phyloP scores from a whole-genome alignment of 257 asterid species.

The Nicotiana obtusifolia region DNA sequence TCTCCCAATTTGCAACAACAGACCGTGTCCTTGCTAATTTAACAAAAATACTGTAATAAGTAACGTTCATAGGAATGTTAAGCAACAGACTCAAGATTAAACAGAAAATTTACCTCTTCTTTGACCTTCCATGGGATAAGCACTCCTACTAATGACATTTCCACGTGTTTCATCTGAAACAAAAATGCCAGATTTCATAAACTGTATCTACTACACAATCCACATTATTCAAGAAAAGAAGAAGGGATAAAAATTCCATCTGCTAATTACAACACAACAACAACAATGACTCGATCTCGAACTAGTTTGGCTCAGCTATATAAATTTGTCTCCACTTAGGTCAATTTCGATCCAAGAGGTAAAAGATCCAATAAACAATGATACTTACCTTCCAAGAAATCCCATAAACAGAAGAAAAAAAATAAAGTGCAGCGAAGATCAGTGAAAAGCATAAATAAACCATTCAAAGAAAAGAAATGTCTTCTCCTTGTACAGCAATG shows the following conservation, averaged over 20 bases:
- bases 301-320: not conserved
- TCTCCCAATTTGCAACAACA: slow-evolving; percentile 60
- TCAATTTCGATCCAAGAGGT: not conserved
- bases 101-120: slow-evolving; percentile 48
- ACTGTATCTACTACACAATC: slow-evolving; percentile 2
- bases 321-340: not conserved
- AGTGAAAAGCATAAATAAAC: not conserved
- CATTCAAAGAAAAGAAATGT: not conserved
- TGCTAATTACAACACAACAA: not conserved
- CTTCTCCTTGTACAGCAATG: slow-evolving; percentile 3
- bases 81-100: not conserved
- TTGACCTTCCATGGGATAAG: slow-evolving; percentile 49
- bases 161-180: slow-evolving; percentile 50
- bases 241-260: not conserved
- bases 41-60: slow-evolving; percentile 11
- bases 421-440: not conserved
- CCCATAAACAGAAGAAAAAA: not conserved
- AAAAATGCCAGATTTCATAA: not conserved
- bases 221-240: not conserved
- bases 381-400: not conserved
- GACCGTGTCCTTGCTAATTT: slow-evolving; percentile 48
- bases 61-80: slow-evolving; percentile 3
- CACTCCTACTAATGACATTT: slow-evolving; percentile 39
- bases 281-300: not conserved
- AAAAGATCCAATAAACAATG: not conserved